Evolutionary conservation across 2,329 filamentous ascomycete genomes (phyloP), one percentile per base, ranked within the genome.

Genomic region (Pseudopithomyces chartarum): DNA sequence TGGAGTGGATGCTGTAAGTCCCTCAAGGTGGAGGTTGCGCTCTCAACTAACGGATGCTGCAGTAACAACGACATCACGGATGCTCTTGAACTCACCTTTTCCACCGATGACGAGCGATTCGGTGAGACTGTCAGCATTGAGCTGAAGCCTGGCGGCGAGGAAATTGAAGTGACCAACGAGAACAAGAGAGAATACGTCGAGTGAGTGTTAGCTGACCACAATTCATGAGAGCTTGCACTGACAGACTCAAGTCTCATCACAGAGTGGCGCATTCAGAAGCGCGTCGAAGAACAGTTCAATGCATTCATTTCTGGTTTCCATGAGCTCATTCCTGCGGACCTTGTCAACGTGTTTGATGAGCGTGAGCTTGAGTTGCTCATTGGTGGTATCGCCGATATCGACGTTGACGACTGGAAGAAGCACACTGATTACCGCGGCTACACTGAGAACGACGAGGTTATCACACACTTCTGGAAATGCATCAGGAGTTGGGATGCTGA

Each of bases 321-420:
- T 73, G 95, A 99, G 81, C 85, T 99, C 36, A 98, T 99, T 58
- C 95, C 95, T 2, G 88, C 93, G 54, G 95, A 99, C 72, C 85
- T 99, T 49, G 93, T 99, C 78, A 98, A 97, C 69, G 95, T 99
- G 39, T 99, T 99, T 71, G 95, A 99, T 72, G 95, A 99, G 82
- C 90, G 95, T 69, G 95, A 99, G 78, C 83, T 99, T 46, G 95
- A 99, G 79, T 81, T 99, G 65, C 84, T 99, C 66, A 98, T 99
- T 73, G 95, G 95, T 64, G 95, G 95, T 84, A 99, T 99, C 68
- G 95, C 95, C n/a, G 95, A 99, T 79, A 99, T 99, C 66, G 95
- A 99, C 71, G 94, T 99, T 15, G 95, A 99, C 58, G 95, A 99
- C 79, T 99, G 95, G 95, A 98, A 99, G 89, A 99, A 99, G 83